These are phyloP conservation scores for Lachancea quebecensis DNA, from an alignment of 805 yeast species.

Conservation along the genomic window DNA sequence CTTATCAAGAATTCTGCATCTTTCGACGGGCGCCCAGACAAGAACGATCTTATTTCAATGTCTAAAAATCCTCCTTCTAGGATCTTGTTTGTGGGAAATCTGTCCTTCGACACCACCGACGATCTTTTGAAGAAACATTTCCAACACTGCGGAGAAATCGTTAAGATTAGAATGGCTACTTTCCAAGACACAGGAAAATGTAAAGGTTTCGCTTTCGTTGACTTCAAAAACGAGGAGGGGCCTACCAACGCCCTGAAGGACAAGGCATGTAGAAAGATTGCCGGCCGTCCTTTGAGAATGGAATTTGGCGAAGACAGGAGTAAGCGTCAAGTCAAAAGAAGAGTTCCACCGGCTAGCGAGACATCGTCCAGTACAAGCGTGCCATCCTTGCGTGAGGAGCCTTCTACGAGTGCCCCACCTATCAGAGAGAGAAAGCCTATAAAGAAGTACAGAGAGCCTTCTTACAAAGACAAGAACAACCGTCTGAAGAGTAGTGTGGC, in stretches of 20 bases:
- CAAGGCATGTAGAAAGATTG: conserved; percentile 53
- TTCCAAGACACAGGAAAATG: conserved; percentile 94
- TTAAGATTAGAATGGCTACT: conserved; percentile 90
- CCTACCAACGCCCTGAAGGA: conserved; percentile 80
- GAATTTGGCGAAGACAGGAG: conserved; percentile 96
- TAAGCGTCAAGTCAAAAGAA: conserved; percentile 50
- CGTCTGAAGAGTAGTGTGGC: conserved; percentile 77
- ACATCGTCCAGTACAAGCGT: background rate
- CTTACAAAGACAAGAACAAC: conserved; percentile 33
- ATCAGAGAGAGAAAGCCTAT: conserved; percentile 7
- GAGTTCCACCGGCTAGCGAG: conserved; percentile 20
- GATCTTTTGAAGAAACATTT: conserved; percentile 74
- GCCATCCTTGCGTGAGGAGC: conserved; percentile 6
- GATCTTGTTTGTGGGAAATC: conserved; percentile 85
- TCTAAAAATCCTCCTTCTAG: conserved; percentile 83
- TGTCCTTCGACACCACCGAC: conserved; percentile 85
- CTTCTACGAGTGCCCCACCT: conserved; percentile 8
- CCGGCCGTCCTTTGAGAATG: conserved; percentile 71
- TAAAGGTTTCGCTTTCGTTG: conserved; percentile 92
- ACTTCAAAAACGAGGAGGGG: conserved; percentile 71
- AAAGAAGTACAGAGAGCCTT: conserved; percentile 11
- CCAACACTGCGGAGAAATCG: conserved; percentile 85
- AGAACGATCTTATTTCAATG: conserved; percentile 39
- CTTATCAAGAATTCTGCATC: conserved; percentile 76
- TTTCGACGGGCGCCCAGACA: conserved; percentile 81